Conservation (phyloP, 768 basidiomycete genomes). For the Mycena epipterygia region DNA sequence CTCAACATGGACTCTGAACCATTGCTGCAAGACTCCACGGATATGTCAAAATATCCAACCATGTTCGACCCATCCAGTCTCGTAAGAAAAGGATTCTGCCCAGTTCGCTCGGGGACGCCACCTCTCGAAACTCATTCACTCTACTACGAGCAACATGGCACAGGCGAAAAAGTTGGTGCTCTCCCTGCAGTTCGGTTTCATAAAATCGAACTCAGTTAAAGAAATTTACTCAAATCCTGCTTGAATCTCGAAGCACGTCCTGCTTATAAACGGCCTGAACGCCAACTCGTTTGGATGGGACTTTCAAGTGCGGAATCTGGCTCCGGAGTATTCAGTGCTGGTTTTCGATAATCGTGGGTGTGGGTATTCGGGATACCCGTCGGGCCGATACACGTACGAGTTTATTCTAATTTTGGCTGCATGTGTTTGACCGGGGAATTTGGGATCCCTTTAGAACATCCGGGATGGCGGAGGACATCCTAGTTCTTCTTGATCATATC, state of each 20-base stretch:
- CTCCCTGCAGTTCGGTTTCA: conserved; percentile 53
- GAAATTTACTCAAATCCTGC: neutral
- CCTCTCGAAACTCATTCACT: conserved; percentile 76
- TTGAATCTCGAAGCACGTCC: conserved; percentile 31
- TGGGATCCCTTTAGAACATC: conserved; percentile 63
- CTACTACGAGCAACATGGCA: conserved; percentile 86
- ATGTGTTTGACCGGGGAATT: too few relatives aligned
- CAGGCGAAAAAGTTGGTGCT: conserved; percentile 75
- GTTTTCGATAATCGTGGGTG: conserved; percentile 91
- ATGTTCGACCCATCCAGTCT: conserved; percentile 74
- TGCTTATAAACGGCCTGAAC: conserved; percentile 63
- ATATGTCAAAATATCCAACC: conserved; percentile 44
- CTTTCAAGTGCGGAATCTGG: conserved; percentile 75
- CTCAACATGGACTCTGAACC: neutral
- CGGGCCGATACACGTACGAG: conserved; percentile 85
- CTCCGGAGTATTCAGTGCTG: conserved; percentile 69
- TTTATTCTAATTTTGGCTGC: conserved; percentile 31
- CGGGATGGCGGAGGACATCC: conserved; percentile 82
- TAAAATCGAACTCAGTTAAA: neutral
- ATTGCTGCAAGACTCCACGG: neutral
- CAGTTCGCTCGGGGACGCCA: conserved; percentile 64
- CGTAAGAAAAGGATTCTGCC: conserved; percentile 81
- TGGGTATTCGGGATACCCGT: conserved; percentile 78
- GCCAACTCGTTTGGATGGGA: conserved; percentile 74
- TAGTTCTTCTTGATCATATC: conserved; percentile 76